Evolutionary conservation across 2,329 filamentous ascomycete genomes (phyloP), one percentile per base, ranked within the genome.

Genomic region (Tolypocladium nubicola): DNA sequence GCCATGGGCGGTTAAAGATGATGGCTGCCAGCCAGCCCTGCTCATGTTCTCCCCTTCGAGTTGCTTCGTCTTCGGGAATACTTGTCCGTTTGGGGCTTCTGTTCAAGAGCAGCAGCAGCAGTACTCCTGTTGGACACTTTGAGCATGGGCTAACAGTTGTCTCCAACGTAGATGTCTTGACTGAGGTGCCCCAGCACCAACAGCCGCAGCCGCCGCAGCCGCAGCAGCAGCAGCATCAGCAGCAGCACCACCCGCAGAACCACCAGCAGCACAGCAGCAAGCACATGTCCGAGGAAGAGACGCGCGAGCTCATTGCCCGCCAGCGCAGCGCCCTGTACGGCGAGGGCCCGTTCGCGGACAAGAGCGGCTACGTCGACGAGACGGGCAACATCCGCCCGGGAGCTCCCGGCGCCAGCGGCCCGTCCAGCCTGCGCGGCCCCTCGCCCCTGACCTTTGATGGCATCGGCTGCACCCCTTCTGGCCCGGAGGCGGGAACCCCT

Each of bases 241-340:
- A 45, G n/a, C 41, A 45, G 10, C 41, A 19, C 3, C 47, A 50
- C 9, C 47, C n/a, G 19, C 47, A 35, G 16, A n/a, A 33, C 3
- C 26, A 35, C 0, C 47, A 50, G 19, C 47, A 50, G 49, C 66
- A 63, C 54, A 61, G 60, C 57, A 82, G 79, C 79, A 97, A 97
- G 79, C 86, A 79, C 69, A 89, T 96, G 88, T 95, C 88, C 70
- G 94, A 97, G 77, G 92, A 97, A 67, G 92, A 96, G 69, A 93
- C 93, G 67, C 90, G 93, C 66, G 93, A 97, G 67, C 81, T 97
- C 72, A 96, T 97, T 74, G 89, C 92, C 65, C 92, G 93, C 69
- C 94, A 97, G 76, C 91, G 95, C 74, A 92, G 88, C 73, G 92
- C 93, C 63, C 77, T 99, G 64, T 99, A 97, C 73, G 90, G 91